Percentiles rank a stretch among this genome's conserved stretches.
Conservation (phyloP, 768 basidiomycete genomes). For the Calocybe gangraenosa region DNA sequence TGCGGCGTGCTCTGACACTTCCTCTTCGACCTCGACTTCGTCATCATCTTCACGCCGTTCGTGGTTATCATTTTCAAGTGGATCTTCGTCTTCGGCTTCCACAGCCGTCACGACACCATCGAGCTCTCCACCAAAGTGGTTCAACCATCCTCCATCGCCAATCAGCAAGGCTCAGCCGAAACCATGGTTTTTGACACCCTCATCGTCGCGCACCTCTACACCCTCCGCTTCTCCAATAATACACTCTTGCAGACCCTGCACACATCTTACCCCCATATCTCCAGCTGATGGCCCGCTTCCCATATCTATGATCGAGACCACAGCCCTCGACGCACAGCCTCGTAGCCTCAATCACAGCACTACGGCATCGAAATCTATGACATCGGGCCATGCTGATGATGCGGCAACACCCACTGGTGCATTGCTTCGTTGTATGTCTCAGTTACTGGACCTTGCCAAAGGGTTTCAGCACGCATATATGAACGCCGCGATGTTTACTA, state of each 20-base stretch:
- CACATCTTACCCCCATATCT: slow-evolving; percentile 30
- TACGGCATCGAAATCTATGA: background rate
- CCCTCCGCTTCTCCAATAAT: slow-evolving; percentile 6
- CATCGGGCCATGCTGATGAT: background rate
- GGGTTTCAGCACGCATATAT: slow-evolving; percentile 59
- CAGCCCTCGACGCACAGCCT: background rate
- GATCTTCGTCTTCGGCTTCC: slow-evolving; percentile 26
- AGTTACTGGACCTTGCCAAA: slow-evolving; percentile 48
- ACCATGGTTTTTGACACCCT: slow-evolving; percentile 23
- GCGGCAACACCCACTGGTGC: slow-evolving; percentile 3
- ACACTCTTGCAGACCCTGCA: slow-evolving; percentile 33
- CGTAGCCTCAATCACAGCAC: background rate
- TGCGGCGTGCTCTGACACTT: slow-evolving; percentile 18
- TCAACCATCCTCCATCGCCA: slow-evolving; percentile 8
- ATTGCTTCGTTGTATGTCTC: slow-evolving; percentile 25
- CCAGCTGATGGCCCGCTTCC: slow-evolving; percentile 34
- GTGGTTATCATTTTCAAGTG: slow-evolving; percentile 20
- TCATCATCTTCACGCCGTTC: slow-evolving; percentile 25
- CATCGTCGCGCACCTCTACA: slow-evolving; percentile 17
- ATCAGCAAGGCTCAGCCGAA: slow-evolving; percentile 5
- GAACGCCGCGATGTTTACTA: slow-evolving; percentile 46
- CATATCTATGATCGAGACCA: slow-evolving; percentile 4
- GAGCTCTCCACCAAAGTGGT: slow-evolving; percentile 15
- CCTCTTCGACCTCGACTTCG: slow-evolving; percentile 21
- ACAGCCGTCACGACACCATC: slow-evolving; percentile 33